Conservation (phyloP, 1,284 basidiomycete species). For the Inonotus obliquus region DNA sequence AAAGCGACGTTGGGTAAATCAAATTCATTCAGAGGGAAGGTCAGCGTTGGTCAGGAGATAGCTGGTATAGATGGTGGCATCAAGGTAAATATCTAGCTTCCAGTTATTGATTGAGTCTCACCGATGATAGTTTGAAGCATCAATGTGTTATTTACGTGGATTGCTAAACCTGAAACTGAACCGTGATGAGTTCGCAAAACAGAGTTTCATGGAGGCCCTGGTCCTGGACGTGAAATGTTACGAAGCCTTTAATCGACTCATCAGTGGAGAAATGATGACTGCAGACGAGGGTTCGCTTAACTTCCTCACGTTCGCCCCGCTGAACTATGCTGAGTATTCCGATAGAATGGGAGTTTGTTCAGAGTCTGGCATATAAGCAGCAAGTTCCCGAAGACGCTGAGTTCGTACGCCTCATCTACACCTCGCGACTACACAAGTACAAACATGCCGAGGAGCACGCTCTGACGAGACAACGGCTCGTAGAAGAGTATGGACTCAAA, state of each 20-base stretch:
- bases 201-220: slow-evolving; percentile 93
- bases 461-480: slow-evolving; percentile 66
- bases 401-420: slow-evolving; percentile 90
- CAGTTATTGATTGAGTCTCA: slow-evolving; percentile 10
- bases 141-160: slow-evolving; percentile 92
- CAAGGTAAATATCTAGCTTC: slow-evolving; percentile 47
- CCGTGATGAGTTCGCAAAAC: slow-evolving; percentile 83
- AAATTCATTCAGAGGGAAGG: slow-evolving; percentile 75
- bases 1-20: slow-evolving; percentile 90
- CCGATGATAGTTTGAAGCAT: slow-evolving; percentile 75
- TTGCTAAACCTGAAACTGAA: slow-evolving; percentile 92
- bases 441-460: slow-evolving; percentile 81
- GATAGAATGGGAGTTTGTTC: slow-evolving; percentile 93
- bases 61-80: slow-evolving; percentile 82
- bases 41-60: slow-evolving; percentile 52
- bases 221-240: slow-evolving; percentile 96
- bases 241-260: slow-evolving; percentile 88
- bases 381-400: slow-evolving; percentile 86
- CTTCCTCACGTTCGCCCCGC: neutral
- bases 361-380: slow-evolving; percentile 75
- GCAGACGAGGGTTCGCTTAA: slow-evolving; percentile 74
- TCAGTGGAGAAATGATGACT: slow-evolving; percentile 92
- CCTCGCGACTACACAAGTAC: slow-evolving; percentile 86
- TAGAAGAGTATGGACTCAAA: slow-evolving; percentile 73
- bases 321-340: slow-evolving; percentile 6